Conservation (phyloP, 163 green algal species). For the Prototheca wickerhamii region DNA sequence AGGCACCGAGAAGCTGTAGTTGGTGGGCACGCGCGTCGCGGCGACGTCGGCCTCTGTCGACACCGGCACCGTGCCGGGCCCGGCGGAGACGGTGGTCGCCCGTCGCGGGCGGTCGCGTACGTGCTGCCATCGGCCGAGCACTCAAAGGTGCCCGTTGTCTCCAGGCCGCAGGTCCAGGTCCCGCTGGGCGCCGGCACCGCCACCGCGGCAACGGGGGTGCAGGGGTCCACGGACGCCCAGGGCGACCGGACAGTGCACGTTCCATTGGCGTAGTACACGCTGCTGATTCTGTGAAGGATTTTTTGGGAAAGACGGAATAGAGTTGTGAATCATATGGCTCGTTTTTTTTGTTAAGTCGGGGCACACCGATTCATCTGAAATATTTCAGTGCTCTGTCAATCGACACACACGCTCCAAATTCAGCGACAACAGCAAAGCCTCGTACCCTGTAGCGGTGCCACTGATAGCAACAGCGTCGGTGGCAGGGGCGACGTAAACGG, state of each 20-base stretch:
- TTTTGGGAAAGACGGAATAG: not conserved
- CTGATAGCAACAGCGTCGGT: too few relatives aligned
- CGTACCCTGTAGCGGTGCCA: too few relatives aligned
- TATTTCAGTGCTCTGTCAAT: too few relatives aligned
- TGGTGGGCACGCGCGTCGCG: not conserved
- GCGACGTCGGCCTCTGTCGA: not conserved
- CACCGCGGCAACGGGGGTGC: not conserved
- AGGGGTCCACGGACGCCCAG: not conserved
- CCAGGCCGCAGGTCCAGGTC: constrained; percentile 8
- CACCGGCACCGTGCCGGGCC: not conserved
- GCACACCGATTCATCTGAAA: too few relatives aligned
- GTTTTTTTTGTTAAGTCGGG: too few relatives aligned
- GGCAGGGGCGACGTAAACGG: not conserved
- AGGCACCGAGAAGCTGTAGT: not conserved
- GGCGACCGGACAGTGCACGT: constrained; percentile 3
- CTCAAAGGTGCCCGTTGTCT: constrained; percentile 4
- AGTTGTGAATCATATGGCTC: not conserved
- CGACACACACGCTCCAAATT: too few relatives aligned
- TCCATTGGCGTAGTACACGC: constrained; percentile 6
- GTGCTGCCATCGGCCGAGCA: not conserved
- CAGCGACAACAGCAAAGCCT: too few relatives aligned
- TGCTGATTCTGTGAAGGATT: constrained; percentile 2
- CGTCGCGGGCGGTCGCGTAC: not conserved
- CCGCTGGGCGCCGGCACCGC: not conserved
- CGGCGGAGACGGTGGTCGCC: not conserved